Evolutionary conservation across 2,329 filamentous ascomycete species (phyloP).

Genomic region (Ilyonectria mors-panacis): DNA sequence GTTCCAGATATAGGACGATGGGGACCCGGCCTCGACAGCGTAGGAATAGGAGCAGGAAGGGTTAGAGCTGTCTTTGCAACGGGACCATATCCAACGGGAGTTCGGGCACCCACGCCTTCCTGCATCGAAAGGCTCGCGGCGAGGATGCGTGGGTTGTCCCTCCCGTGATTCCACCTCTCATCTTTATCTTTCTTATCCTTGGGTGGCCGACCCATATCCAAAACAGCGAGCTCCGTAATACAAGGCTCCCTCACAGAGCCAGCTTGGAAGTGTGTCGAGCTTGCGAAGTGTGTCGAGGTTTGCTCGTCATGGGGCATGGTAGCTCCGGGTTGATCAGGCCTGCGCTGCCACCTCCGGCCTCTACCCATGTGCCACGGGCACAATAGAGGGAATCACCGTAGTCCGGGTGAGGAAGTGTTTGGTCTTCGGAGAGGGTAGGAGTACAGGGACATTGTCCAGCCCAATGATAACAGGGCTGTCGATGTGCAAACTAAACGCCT

Average conservation of each 20-base stretch:
- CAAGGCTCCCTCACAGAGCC: too few species aligned
- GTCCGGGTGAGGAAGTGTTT: neutral
- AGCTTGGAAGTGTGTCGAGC: too few species aligned
- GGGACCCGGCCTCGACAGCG: too few species aligned
- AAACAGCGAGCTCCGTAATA: neutral
- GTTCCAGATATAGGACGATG: too few species aligned
- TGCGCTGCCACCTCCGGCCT: too few species aligned
- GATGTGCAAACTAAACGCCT: neutral
- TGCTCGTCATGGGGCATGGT: neutral
- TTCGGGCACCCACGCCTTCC: too few species aligned
- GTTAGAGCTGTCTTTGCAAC: too few species aligned
- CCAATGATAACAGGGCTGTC: neutral
- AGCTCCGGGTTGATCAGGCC: too few species aligned
- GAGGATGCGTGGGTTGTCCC: neutral
- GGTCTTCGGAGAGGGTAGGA: neutral
- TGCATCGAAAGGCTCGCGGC: neutral
- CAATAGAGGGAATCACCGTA: neutral
- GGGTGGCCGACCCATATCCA: neutral
- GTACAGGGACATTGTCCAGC: neutral
- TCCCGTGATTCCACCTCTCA: neutral
- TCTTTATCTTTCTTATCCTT: neutral
- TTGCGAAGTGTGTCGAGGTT: neutral
- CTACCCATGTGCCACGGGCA: neutral
- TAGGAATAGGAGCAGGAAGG: too few species aligned
- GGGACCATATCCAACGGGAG: too few species aligned